phyloP scores from a whole-genome alignment of 352 stramenopile genomes.

The Pythium phragmiticola region DNA sequence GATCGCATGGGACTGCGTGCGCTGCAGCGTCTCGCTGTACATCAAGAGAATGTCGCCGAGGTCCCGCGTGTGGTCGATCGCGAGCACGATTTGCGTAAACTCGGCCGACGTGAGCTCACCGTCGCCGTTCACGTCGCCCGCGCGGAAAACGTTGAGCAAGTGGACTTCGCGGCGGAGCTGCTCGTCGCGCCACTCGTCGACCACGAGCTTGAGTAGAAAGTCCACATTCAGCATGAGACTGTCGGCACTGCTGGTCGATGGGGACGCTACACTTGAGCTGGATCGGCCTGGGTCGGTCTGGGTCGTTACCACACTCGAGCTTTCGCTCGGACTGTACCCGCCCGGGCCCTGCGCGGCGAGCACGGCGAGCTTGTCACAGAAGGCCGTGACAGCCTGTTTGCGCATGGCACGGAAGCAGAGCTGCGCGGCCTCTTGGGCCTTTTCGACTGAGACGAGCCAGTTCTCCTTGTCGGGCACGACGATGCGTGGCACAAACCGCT shows the following conservation, averaged over 20 bases:
- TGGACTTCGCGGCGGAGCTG: conserved; percentile 65
- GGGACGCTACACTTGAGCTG: not conserved
- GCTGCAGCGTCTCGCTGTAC: conserved; percentile 77
- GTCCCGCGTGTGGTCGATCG: conserved; percentile 68
- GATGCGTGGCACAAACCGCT: conserved; percentile 53
- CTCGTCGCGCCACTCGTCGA: conserved; percentile 68
- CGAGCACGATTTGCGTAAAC: conserved; percentile 77
- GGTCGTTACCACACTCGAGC: not conserved
- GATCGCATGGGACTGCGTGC: conserved; percentile 55
- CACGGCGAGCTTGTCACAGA: conserved; percentile 59
- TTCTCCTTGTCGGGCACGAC: conserved; percentile 64
- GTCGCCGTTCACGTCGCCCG: conserved; percentile 78
- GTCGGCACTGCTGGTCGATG: not conserved
- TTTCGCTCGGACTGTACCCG: conserved; percentile 8
- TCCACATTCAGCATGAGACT: conserved; percentile 64
- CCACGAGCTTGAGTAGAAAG: conserved; percentile 60
- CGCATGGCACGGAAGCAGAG: conserved; percentile 77
- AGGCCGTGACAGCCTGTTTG: conserved; percentile 48
- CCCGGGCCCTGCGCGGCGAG: conserved; percentile 47
- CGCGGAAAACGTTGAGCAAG: conserved; percentile 70
- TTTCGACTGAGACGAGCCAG: conserved; percentile 66
- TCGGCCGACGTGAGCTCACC: conserved; percentile 72
- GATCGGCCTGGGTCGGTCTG: not conserved
- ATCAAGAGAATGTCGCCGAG: conserved; percentile 72
- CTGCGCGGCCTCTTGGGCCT: conserved; percentile 57